Evolutionary conservation across 208 protist species (phyloP).

Genomic region (Trypanosoma theileri): DNA sequence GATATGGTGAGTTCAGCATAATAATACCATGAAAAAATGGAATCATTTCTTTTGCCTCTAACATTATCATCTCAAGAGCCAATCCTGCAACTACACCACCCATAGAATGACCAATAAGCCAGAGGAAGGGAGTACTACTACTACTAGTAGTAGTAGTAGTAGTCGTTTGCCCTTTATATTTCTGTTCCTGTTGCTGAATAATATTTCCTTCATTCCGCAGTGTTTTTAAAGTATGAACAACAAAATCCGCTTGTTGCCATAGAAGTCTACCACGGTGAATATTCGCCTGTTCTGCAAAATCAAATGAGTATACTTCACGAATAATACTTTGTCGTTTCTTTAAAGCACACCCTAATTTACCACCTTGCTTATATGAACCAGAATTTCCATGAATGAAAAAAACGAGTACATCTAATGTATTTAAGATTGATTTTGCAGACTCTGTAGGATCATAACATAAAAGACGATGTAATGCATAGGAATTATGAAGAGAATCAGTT

Average conservation of each 20-base stretch:
- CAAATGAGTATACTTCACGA: constrained; percentile 34
- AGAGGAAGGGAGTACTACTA: constrained; percentile 19
- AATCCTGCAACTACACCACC: constrained; percentile 49
- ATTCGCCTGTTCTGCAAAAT: constrained; percentile 46
- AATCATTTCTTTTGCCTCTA: constrained; percentile 11
- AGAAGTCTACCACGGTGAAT: constrained; percentile 53
- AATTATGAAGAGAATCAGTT: not conserved
- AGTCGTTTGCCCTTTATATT: not conserved
- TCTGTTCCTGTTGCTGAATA: not conserved
- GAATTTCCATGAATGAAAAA: constrained; percentile 63
- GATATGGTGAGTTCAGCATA: constrained; percentile 50
- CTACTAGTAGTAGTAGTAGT: not conserved
- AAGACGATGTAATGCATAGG: constrained; percentile 4
- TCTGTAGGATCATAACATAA: constrained; percentile 4
- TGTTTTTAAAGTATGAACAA: constrained; percentile 33
- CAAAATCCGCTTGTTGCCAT: constrained; percentile 44
- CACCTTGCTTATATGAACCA: constrained; percentile 34
- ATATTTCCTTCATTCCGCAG: not conserved
- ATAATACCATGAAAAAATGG: constrained; percentile 31
- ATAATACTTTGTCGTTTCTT: constrained; percentile 3
- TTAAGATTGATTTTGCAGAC: not conserved
- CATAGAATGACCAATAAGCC: constrained; percentile 67
- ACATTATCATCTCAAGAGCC: constrained; percentile 17
- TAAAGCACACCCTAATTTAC: constrained; percentile 34
- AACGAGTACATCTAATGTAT: not conserved